phyloP scores from a whole-genome alignment of 2,329 filamentous ascomycete species.

The Bipolaris bicolor region DNA sequence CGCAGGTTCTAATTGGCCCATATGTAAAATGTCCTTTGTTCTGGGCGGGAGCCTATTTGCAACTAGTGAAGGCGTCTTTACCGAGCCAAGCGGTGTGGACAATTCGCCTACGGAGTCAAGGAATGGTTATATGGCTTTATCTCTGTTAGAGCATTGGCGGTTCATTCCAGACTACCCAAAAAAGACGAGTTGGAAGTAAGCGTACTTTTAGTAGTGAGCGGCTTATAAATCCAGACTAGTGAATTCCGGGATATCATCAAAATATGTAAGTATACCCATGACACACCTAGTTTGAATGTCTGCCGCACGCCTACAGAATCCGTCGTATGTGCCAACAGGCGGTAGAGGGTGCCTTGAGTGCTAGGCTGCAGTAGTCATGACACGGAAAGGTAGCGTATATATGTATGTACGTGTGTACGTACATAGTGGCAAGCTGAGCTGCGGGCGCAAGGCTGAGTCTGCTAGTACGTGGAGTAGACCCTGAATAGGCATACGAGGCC shows the following conservation, averaged over 20 bases:
- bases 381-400: slow-evolving; percentile 20
- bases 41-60: not conserved
- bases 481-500: slow-evolving; percentile 11
- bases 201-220: too few species aligned
- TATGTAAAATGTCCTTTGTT: not conserved
- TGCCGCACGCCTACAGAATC: too few species aligned
- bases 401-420: slow-evolving; percentile 22
- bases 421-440: slow-evolving; percentile 27
- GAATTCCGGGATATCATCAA: too few species aligned
- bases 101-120: not conserved
- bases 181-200: too few species aligned
- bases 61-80: not conserved
- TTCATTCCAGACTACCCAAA: too few species aligned
- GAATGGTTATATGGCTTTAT: not conserved
- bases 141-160: too few species aligned
- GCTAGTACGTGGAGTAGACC: slow-evolving; percentile 17
- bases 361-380: slow-evolving; percentile 9
- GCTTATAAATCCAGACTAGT: too few species aligned
- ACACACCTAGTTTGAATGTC: too few species aligned
- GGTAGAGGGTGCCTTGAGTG: not conserved
- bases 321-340: too few species aligned
- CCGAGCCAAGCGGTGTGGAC: not conserved
- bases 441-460: slow-evolving; percentile 24
- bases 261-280: too few species aligned
- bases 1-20: not conserved